Percentiles rank a stretch among this genome's conserved stretches.
Conservation (phyloP, 2,329 filamentous ascomycete genomes). For the Juglanconis oblonga region DNA sequence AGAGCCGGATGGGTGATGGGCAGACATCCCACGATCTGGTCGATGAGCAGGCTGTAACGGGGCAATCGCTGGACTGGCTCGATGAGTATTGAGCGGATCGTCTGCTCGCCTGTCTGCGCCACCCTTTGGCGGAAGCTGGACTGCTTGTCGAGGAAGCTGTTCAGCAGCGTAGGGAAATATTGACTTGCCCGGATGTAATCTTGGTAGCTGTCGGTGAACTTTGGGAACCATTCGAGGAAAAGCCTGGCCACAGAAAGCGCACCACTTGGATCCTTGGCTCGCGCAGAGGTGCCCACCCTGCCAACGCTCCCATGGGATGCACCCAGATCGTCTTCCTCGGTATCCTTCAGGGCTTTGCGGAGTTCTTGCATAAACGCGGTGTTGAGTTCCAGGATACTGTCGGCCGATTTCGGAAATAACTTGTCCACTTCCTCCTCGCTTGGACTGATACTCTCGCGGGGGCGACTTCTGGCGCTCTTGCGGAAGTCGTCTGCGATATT, state of each 20-base stretch:
- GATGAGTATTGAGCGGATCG: constrained; percentile 85
- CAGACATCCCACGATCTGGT: constrained; percentile 85
- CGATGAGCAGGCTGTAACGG: constrained; percentile 92
- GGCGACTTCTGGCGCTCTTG: constrained; percentile 59
- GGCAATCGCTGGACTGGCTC: constrained; percentile 94
- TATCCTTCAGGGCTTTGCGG: constrained; percentile 73
- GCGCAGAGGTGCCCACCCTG: constrained; percentile 40
- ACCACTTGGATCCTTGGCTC: constrained; percentile 70
- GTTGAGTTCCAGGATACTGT: constrained; percentile 79
- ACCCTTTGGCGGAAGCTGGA: constrained; percentile 81
- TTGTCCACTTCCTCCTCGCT: constrained; percentile 68
- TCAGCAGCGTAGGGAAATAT: constrained; percentile 78
- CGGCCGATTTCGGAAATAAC: constrained; percentile 78
- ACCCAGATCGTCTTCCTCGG: constrained; percentile 79
- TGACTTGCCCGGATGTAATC: constrained; percentile 91
- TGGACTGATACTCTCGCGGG: constrained; percentile 64
- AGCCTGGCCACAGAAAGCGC: constrained; percentile 74
- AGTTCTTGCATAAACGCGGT: constrained; percentile 75
- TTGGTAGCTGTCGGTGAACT: constrained; percentile 86
- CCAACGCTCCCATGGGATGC: constrained; percentile 43
- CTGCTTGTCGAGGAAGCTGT: constrained; percentile 72
- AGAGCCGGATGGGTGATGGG: constrained; percentile 84
- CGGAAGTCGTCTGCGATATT: constrained; percentile 79
- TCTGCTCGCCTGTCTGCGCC: constrained; percentile 83
- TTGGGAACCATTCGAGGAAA: constrained; percentile 88